Evolutionary conservation across 2,329 filamentous ascomycete species (phyloP).

Genomic region (Aspergillus aculeatus): DNA sequence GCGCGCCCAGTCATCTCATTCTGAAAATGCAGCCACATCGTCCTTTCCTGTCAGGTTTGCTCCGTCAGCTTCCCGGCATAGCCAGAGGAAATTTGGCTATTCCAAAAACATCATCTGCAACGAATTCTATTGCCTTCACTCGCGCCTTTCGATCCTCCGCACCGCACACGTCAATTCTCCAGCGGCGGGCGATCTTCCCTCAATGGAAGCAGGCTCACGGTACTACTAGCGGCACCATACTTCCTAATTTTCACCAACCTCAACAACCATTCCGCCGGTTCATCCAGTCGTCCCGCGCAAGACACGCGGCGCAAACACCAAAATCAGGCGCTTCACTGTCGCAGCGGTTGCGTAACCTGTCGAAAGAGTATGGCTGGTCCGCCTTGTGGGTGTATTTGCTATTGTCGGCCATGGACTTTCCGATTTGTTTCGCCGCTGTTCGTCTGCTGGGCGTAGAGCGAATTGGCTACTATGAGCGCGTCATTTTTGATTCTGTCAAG

Average conservation of each 20-base stretch:
- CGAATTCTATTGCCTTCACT: neutral
- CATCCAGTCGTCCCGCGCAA: slow-evolving; percentile 27
- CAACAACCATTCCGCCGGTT: slow-evolving; percentile 18
- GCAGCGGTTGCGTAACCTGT: slow-evolving; percentile 75
- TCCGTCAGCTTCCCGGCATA: slow-evolving; percentile 17
- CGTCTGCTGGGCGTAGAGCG: slow-evolving; percentile 77
- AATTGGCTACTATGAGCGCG: slow-evolving; percentile 63
- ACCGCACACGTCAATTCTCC: neutral
- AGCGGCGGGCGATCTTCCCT: neutral
- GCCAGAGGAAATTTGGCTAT: neutral
- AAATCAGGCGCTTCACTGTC: slow-evolving; percentile 56
- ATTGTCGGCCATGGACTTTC: slow-evolving; percentile 84
- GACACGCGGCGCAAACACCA: slow-evolving; percentile 17
- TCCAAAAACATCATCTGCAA: neutral
- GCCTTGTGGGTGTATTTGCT: slow-evolving; percentile 87
- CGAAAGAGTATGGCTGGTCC: slow-evolving; percentile 90
- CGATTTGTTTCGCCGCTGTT: slow-evolving; percentile 90
- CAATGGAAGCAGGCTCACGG: neutral
- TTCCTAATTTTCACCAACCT: neutral
- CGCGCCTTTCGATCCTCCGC: neutral
- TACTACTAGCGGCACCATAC: neutral
- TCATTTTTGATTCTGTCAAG: slow-evolving; percentile 42
- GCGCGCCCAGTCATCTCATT: neutral
- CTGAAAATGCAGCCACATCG: slow-evolving; percentile 13
- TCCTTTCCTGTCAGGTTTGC: slow-evolving; percentile 22